A percentile compares a stretch with the other conserved stretches of the same genome.
Conservation (phyloP, 495 filamentous ascomycete genomes). For the Penicillium robsamsonii region DNA sequence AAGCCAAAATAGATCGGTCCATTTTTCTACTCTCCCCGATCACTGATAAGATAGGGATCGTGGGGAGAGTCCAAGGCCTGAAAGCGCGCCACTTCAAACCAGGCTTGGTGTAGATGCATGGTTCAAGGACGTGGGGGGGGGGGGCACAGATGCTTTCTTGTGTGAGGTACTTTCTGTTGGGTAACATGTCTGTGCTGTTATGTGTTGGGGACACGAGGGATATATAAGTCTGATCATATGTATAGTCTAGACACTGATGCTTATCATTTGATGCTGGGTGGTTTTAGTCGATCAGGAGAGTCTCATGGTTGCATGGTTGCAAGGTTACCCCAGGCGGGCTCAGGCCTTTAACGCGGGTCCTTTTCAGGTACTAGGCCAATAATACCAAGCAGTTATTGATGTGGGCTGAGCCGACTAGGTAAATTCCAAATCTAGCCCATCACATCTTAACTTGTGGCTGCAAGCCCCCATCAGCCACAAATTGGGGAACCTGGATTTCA, state of each 20-base stretch:
- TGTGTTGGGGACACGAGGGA: background rate
- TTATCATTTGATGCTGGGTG: background rate
- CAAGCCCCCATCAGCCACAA: slow-evolving; percentile 5
- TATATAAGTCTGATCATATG: background rate
- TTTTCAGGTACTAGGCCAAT: slow-evolving; percentile 8
- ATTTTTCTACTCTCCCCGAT: background rate
- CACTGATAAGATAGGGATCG: slow-evolving; percentile 1
- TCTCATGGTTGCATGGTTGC: slow-evolving; percentile 2
- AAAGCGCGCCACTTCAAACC: background rate
- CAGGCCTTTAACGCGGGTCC: slow-evolving; percentile 2
- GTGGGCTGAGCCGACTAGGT: background rate
- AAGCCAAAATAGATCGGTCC: background rate
- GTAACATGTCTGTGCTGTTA: slow-evolving; percentile 6
- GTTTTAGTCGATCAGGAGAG: background rate
- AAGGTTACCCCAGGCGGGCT: slow-evolving; percentile 4
- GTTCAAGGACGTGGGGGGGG: slow-evolving; percentile 6
- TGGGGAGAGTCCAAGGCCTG: slow-evolving; percentile 4
- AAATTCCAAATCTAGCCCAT: background rate
- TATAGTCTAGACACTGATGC: background rate
- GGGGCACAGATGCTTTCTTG: background rate
- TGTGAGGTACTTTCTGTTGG: slow-evolving; percentile 4
- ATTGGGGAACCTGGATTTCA: background rate
- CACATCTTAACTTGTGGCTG: slow-evolving; percentile 1
- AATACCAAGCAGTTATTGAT: background rate
- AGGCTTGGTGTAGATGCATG: slow-evolving; percentile 7